These are phyloP conservation scores for Iodosphaeria phyllophila DNA, from an alignment of 2,329 filamentous ascomycete species.

Conservation along the genomic window DNA sequence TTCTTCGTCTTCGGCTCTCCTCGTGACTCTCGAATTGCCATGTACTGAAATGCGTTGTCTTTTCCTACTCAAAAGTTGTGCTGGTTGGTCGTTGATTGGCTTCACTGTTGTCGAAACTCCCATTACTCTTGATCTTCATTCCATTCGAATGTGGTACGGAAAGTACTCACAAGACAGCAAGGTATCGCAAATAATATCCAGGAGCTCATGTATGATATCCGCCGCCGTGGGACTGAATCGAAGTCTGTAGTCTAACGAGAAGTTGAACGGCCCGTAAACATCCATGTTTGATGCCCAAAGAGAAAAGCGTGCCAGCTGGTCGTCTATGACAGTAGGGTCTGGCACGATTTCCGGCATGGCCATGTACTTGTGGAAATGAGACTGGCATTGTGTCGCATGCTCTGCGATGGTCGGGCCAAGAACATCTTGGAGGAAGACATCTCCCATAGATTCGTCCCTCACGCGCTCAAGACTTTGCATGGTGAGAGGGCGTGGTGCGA, in stretches of 20 bases:
- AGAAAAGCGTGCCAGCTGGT: constrained; percentile 8
- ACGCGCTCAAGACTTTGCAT: constrained; percentile 1
- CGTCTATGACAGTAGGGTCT: constrained; percentile 12
- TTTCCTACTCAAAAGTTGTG: constrained; percentile 6
- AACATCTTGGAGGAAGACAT: constrained; percentile 12
- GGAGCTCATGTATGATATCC: constrained; percentile 10
- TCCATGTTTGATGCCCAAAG: constrained; percentile 12
- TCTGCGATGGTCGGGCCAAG: constrained; percentile 11
- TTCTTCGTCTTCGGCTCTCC: constrained; percentile 4
- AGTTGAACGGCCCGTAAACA: constrained; percentile 11
- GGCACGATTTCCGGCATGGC: constrained; percentile 8
- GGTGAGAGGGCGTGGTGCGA: neutral
- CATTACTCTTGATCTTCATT: constrained; percentile 5
- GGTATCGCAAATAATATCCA: constrained; percentile 5
- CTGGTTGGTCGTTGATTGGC: constrained; percentile 7
- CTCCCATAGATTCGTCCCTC: constrained; percentile 4
- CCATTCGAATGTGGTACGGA: constrained; percentile 1
- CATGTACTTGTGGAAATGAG: constrained; percentile 10
- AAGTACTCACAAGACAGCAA: constrained; percentile 3
- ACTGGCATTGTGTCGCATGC: constrained; percentile 10
- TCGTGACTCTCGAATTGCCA: no score
- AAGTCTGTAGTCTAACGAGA: constrained; percentile 13
- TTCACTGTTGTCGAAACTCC: constrained; percentile 7
- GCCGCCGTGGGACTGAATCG: constrained; percentile 10
- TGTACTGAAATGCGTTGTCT: constrained; percentile 2